phyloP scores from a whole-genome alignment of 345 rosid genomes.

The Euphorbia peplus region DNA sequence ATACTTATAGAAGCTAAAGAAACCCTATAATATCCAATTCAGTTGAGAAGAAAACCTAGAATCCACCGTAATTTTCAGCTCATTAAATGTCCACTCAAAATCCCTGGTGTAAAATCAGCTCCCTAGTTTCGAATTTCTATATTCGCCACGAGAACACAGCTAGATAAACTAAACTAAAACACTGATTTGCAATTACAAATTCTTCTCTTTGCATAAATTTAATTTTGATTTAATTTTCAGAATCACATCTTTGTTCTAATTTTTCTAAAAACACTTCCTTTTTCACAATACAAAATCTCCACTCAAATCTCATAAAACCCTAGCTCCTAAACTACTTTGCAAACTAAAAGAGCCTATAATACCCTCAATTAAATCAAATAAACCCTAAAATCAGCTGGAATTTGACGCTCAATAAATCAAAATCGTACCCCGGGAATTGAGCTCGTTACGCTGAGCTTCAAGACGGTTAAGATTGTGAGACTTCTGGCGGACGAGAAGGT shows the following conservation, averaged over 20 bases:
- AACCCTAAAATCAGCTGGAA: not conserved
- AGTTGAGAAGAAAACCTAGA: too few species aligned
- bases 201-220: not conserved
- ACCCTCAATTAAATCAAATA: not conserved
- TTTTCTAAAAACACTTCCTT: too few species aligned
- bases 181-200: not conserved
- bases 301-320: conserved; percentile 12
- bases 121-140: too few species aligned
- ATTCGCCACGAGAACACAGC: too few species aligned
- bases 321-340: not conserved
- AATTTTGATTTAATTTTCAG: too few species aligned
- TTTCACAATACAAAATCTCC: not conserved
- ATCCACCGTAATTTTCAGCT: too few species aligned
- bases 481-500: conserved; percentile 76
- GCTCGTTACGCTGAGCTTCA: conserved; percentile 94
- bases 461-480: conserved; percentile 89
- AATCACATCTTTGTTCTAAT: too few species aligned
- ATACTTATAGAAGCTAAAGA: too few species aligned
- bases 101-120: too few species aligned
- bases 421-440: conserved; percentile 95
- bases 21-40: too few species aligned
- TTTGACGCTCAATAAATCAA: not conserved
- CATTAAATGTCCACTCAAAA: too few species aligned
- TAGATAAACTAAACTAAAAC: not conserved
- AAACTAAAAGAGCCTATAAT: conserved; percentile 1